Percentiles rank a stretch among this genome's conserved stretches.
phyloP scores from a whole-genome alignment of 2,329 filamentous ascomycete genomes.

The Neoarthrinium moseri region DNA sequence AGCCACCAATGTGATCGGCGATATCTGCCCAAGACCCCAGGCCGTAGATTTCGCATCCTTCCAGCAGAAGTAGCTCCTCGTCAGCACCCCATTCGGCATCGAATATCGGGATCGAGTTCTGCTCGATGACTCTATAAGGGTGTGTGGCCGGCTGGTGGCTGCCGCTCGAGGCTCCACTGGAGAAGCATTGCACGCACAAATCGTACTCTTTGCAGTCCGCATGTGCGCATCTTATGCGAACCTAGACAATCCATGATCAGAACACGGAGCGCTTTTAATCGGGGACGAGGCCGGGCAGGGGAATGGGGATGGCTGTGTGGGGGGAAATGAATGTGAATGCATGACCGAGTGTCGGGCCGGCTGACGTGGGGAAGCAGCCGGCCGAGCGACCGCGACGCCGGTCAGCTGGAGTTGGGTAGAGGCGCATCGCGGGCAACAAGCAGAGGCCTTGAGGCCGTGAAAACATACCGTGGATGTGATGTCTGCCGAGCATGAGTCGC shows the following conservation, averaged over 20 bases:
- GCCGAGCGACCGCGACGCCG: constrained; percentile 1
- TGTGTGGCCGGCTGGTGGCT: constrained; percentile 86
- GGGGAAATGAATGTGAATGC: background rate
- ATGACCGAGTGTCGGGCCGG: background rate
- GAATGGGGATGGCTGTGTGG: background rate
- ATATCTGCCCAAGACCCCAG: constrained; percentile 97
- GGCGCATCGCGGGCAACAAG: no score
- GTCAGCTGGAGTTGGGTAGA: constrained; percentile 8
- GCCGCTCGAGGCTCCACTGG: constrained; percentile 75
- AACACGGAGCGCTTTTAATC: no score
- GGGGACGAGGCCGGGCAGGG: background rate
- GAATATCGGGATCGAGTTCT: constrained; percentile 97
- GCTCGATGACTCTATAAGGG: constrained; percentile 90
- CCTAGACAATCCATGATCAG: constrained; percentile 48
- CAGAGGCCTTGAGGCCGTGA: no score
- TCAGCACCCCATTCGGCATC: constrained; percentile 94
- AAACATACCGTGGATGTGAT: constrained; percentile 88
- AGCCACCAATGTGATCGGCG: constrained; percentile 95
- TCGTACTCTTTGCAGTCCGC: constrained; percentile 88
- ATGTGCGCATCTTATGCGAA: constrained; percentile 90
- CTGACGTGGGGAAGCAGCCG: constrained; percentile 6
- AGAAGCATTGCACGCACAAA: constrained; percentile 93
- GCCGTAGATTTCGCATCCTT: constrained; percentile 94
- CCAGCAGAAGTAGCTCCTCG: constrained; percentile 88
- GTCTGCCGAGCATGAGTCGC: constrained; percentile 93